phyloP scores from a whole-genome alignment of 2,329 filamentous ascomycete species.

The Achaetomium macrosporum region DNA sequence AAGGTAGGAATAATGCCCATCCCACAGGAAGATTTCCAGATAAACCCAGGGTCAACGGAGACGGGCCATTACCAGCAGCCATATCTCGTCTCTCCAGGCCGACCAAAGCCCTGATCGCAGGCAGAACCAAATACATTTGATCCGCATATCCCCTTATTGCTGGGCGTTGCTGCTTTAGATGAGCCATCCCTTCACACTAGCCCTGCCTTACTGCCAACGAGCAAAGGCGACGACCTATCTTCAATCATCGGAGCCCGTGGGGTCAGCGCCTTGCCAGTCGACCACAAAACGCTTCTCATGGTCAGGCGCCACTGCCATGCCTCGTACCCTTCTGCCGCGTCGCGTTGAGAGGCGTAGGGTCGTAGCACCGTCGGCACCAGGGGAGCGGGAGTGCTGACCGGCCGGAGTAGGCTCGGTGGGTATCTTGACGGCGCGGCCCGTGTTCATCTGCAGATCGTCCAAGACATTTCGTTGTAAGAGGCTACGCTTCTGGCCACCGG shows the following conservation, averaged over 20 bases:
- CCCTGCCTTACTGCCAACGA: no score
- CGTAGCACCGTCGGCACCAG: background rate
- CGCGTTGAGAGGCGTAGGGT: constrained; percentile 1
- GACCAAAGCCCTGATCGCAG: no score
- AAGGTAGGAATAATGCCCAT: no score
- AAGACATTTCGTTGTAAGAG: constrained; percentile 14
- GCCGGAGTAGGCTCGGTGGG: constrained; percentile 19
- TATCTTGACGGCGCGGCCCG: constrained; percentile 24
- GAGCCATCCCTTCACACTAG: no score
- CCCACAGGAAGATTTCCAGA: no score
- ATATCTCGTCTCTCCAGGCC: no score
- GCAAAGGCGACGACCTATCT: background rate
- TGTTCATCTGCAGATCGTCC: constrained; percentile 27
- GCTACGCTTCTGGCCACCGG: constrained; percentile 18
- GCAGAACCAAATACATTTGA: no score
- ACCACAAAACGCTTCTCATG: constrained; percentile 15
- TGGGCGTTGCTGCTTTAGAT: no score
- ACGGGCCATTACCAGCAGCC: no score
- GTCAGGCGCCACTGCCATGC: background rate
- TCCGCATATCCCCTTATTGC: no score
- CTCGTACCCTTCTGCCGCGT: background rate
- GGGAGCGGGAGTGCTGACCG: background rate
- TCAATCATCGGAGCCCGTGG: constrained; percentile 9
- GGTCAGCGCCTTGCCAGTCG: constrained; percentile 7
- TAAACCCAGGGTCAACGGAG: no score